Percentiles rank a stretch among this genome's conserved stretches.
Conservation (phyloP, 208 protist genomes). For the Strigomonas galati region DNA sequence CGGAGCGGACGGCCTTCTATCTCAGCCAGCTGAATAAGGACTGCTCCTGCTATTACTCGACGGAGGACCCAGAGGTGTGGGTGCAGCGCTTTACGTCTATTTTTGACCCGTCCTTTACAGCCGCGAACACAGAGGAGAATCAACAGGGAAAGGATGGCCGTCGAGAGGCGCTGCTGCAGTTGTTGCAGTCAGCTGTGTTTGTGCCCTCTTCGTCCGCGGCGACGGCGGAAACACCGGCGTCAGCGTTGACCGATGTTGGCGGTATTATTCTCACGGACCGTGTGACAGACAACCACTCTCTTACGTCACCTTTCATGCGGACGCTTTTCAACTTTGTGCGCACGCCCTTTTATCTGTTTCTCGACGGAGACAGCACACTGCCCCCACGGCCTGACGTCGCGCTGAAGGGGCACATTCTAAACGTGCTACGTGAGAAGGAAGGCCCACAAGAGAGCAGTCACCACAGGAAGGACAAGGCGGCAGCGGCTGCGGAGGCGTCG, state of each 20-base stretch:
- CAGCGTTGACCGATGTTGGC: background rate
- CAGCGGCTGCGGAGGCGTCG: too few species aligned
- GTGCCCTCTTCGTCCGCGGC: background rate
- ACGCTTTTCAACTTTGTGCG: background rate
- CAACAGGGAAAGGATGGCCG: background rate
- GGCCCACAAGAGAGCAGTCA: background rate
- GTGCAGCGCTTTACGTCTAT: slow-evolving; percentile 24
- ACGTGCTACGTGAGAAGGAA: background rate
- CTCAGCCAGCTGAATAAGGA: slow-evolving; percentile 88
- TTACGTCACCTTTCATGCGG: background rate
- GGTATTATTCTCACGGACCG: background rate
- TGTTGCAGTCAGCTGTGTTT: background rate
- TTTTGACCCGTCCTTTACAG: slow-evolving; percentile 11
- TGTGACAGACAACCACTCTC: background rate
- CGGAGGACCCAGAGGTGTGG: slow-evolving; percentile 32
- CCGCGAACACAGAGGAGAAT: background rate
- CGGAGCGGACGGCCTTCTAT: slow-evolving; percentile 55
- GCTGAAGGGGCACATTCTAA: background rate
- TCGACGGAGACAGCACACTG: background rate
- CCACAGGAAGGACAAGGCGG: too few species aligned
- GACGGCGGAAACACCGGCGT: background rate
- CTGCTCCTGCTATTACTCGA: slow-evolving; percentile 36
- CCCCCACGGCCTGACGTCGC: background rate
- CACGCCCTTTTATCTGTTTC: background rate
- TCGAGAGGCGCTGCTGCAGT: background rate